Base-by-base conservation (phyloP, 768 basidiomycete genomes). In the Termitomyces titanicus region DNA sequence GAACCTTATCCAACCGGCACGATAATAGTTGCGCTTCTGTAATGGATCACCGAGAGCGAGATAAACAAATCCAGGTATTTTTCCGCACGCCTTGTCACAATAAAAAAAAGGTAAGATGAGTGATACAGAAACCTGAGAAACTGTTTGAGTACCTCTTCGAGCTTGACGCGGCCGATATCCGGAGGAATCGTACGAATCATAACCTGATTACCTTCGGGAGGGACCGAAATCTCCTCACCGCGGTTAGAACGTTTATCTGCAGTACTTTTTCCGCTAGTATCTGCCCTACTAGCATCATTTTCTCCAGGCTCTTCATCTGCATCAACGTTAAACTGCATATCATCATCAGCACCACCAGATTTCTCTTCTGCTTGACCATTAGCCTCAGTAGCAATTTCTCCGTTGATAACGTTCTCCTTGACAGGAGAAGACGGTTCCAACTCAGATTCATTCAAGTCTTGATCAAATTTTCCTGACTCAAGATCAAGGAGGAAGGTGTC, bases 121-220 rank as follows among this genome's bases (percentile, higher is more conserved):
- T 12, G 48, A 58, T 35, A 13, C 51, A 42, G 22, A 37, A 24
- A 45, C 34, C 58, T 44, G 17, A 54, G 48, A 51, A n/a, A 38
- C 42, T 34, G 42, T 51, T 49, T 31, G 70, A 81, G 54, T 56
- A 95, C 94, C 71, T 92, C 90, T 75, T 98, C 94, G 34, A 98
- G 78, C 65, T 92, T 94, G 47, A 88, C 74, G 33, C 94, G 85
- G 29, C 91, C 90, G 63, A 94, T 94, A 61, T 94, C 91, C 24
- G 94, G 94, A 45, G 94, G 94, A 60, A 97, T 94, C 17, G 93
- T 94, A 56, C 94, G 85, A 66, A 97, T 94, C 84, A 95, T 94
- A 53, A 97, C 86, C 66, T 97, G 89, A 62, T 91, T 92, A 22
- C 89, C 91, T 63, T 93, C 90, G 15, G 88, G 82, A 39, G 77